Evolutionary conservation across 768 basidiomycete species (phyloP), one percentile per base, ranked within the genome.

Genomic region (Trametopsis cervina): DNA sequence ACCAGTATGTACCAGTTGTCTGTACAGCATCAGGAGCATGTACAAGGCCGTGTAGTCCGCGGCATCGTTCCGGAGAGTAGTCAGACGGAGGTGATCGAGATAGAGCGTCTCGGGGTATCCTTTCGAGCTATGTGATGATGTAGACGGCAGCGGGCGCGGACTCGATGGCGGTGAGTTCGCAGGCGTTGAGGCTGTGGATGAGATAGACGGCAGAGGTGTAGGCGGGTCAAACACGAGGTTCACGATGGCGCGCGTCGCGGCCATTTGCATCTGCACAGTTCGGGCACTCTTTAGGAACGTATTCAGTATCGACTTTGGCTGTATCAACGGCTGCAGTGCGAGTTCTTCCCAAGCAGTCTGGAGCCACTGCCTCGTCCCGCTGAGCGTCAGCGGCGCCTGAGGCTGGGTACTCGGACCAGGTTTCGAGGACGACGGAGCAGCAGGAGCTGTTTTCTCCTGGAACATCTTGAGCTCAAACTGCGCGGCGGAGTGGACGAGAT

Each of bases 401-500:
- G 29, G 29, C 15, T 33, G 29, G 15, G 29, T 33, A 33, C 29
- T 33, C 29, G 29, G 29, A 33, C 29, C 29, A 15, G 9, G 15
- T 7, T 33, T 33, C 15, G 29, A 15, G 15, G 29, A 15, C 7
- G 7, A 15, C 29, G 15, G 15, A 7, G 29, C 29, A 33, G 29
- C 7, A 7, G 29, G 15, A 7, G 29, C 7, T 15, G 29, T 7
- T 26, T 53, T 54, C 56, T 75, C 72, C 63, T 81, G 79, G 69
- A 94, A 88, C 22, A 81, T 80, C 60, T 80, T 78, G 54, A 84
- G 73, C 63, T 95, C 91, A 59, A 87, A 89, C 35, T 81, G 78
- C 18, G 83, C 80, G 1, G 92, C 82, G 33, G 83, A 81, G 50
- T 83, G 79, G 57, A 89, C 75, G 48, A 96, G 78, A 69, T 84